Evolutionary conservation across 1,284 basidiomycete species (phyloP), one percentile per base, ranked within the genome.

Genomic region (Grifola frondosa): DNA sequence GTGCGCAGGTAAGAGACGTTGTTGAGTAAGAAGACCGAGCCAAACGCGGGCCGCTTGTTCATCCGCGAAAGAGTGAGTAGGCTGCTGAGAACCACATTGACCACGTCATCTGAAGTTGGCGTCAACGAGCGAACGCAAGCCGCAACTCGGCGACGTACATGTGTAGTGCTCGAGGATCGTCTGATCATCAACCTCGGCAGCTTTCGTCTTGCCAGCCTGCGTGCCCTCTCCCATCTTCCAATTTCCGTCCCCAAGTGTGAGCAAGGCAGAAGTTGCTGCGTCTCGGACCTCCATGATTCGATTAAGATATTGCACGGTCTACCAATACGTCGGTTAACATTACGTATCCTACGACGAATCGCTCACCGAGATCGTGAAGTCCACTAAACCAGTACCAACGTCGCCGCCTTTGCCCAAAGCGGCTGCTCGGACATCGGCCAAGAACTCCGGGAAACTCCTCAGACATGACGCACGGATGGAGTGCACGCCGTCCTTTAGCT

Each of bases 201-300:
- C 51, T 46, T 77, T 78, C 3, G 63, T 49, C 53, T 78, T 80
- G 4, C 75, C 77, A 3, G 83, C 77, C 51, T 75, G 74, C 21
- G 84, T 72, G 3, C 88, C 87, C 49, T 88, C 86, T 4, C 88
- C 88, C 88, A 91, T 90, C 64, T 80, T 87, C 88, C 88, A 91
- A 52, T 91, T 91, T 3, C 88, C 88, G 48, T 91, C 88, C 1
- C 88, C 88, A 1, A 91, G 73, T 1, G 78, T 76, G 31, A 79
- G 59, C 26, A 91, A 66, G 0, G 81, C 79, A 3, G 84, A 69
- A 1, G 75, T 75, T 10, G 81, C 84, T 0, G 83, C 85, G 22
- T 70, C 72, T 41, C 78, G 74, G 4, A 90, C 82, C 30, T 82
- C 77, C 1, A 85, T 83, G 5, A 91, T 64, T 37, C 76, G 70